phyloP scores from a whole-genome alignment of 2,329 filamentous ascomycete species.

The Penicillium digitatum region DNA sequence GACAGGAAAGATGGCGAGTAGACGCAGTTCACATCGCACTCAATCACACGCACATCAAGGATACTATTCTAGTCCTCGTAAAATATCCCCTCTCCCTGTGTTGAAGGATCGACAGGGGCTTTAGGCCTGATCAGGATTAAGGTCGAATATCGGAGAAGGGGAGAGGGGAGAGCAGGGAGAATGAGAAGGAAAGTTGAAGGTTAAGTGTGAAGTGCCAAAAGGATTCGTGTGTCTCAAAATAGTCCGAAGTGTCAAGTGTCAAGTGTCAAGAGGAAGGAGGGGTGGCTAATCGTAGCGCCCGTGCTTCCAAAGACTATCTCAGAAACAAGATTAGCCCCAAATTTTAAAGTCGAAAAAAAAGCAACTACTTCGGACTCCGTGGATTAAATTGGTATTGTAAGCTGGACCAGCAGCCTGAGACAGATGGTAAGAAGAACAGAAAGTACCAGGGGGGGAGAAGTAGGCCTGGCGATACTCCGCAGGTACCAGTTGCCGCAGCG shows the following conservation, averaged over 20 bases:
- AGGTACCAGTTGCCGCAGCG: slow-evolving; percentile 9
- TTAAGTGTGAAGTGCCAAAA: neutral
- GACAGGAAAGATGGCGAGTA: slow-evolving; percentile 18
- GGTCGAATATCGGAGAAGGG: neutral
- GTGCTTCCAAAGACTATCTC: slow-evolving; percentile 1
- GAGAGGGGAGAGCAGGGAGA: neutral
- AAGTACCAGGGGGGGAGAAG: slow-evolving; percentile 1
- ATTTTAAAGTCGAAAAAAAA: neutral
- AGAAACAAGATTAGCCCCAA: slow-evolving; percentile 1
- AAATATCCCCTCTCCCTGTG: slow-evolving; percentile 11
- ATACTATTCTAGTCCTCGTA: slow-evolving; percentile 17
- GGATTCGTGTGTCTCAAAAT: neutral
- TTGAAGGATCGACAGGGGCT: slow-evolving; percentile 22
- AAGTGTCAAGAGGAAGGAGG: slow-evolving; percentile 6
- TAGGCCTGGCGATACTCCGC: slow-evolving; percentile 9
- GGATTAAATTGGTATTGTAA: slow-evolving; percentile 3
- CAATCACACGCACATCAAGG: slow-evolving; percentile 7
- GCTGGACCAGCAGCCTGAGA: slow-evolving; percentile 11
- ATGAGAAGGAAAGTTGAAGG: neutral
- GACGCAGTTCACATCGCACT: slow-evolving; percentile 39
- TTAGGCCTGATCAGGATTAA: neutral
- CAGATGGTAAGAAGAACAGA: neutral
- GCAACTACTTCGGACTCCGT: neutral
- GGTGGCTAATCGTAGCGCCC: slow-evolving; percentile 3
- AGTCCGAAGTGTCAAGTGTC: neutral